Evolutionary conservation across 192 early-diverging fungal species (phyloP).

Genomic region (Rhizophagus clarus): DNA sequence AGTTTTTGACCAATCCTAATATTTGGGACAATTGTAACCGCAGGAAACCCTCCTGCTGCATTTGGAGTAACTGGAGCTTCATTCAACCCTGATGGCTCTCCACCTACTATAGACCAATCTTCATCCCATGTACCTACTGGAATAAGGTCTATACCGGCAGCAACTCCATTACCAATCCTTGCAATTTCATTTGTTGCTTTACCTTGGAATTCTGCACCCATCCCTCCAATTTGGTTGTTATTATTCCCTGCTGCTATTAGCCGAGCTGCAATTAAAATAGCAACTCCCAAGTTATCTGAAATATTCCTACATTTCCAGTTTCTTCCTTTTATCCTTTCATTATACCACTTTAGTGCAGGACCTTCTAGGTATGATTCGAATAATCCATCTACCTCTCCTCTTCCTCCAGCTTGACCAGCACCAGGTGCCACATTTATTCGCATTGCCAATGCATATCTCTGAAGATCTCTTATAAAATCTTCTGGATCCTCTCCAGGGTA

Average conservation of each 20-base stretch:
- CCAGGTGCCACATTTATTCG: constrained; percentile 1
- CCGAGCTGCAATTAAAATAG: not conserved
- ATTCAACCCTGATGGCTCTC: not conserved
- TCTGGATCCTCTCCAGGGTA: not conserved
- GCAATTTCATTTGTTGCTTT: not conserved
- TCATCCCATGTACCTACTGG: not conserved
- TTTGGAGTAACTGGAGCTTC: not conserved
- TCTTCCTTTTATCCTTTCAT: not conserved
- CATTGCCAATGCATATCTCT: not conserved
- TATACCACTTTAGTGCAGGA: not conserved
- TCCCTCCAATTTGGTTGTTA: not conserved
- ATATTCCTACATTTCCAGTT: not conserved
- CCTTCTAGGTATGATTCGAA: not conserved
- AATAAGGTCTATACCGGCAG: not conserved
- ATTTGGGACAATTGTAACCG: not conserved
- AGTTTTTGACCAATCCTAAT: not conserved
- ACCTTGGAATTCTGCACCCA: not conserved
- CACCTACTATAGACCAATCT: too few relatives aligned
- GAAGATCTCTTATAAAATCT: not conserved
- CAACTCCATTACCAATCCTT: too few relatives aligned
- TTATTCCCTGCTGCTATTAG: not conserved
- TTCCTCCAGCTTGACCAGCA: not conserved
- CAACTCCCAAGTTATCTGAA: not conserved
- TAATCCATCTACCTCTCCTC: not conserved
- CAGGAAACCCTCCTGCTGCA: not conserved